phyloP scores from a whole-genome alignment of 352 stramenopile genomes.

The Lagenidium sp. region DNA sequence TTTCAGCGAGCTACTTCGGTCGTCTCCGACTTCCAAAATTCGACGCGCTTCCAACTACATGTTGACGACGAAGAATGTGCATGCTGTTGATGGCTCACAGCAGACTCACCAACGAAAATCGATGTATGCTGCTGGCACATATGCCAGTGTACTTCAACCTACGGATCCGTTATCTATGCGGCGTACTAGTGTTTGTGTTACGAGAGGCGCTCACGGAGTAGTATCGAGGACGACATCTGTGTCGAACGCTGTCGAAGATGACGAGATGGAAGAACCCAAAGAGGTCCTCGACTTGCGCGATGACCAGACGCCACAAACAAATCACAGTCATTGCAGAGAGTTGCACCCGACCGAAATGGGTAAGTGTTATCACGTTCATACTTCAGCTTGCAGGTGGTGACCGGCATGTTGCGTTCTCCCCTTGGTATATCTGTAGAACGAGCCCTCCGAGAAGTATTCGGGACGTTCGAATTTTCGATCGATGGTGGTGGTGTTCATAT shows the following conservation, averaged over 20 bases:
- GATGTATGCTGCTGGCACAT: constrained; percentile 8
- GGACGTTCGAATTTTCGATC: constrained; percentile 32
- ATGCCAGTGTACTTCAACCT: constrained; percentile 5
- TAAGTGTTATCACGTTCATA: too few relatives aligned
- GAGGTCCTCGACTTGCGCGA: constrained; percentile 1
- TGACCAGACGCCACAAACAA: too few relatives aligned
- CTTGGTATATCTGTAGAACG: constrained; percentile 10
- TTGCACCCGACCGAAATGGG: too few relatives aligned
- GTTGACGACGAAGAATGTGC: constrained; percentile 14
- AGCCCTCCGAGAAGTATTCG: constrained; percentile 29
- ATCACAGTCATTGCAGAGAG: too few relatives aligned
- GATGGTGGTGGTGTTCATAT: constrained; percentile 52
- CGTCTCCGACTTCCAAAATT: constrained; percentile 1
- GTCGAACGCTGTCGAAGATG: constrained; percentile 5
- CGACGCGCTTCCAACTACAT: constrained; percentile 11
- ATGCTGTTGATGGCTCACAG: constrained; percentile 1
- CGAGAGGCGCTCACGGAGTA: constrained; percentile 1
- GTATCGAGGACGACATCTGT: constrained; percentile 3
- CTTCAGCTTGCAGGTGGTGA: neutral
- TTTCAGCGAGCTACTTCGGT: constrained; percentile 26
- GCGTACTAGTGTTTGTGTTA: constrained; percentile 10
- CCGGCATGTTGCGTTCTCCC: neutral
- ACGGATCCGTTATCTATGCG: constrained; percentile 7
- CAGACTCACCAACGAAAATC: constrained; percentile 8
- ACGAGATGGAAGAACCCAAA: constrained; percentile 14